A percentile compares a stretch with the other conserved stretches of the same genome.
Evolutionary conservation across 2,329 filamentous ascomycete genomes (phyloP).

Genomic region (Ophiostoma ulmi): DNA sequence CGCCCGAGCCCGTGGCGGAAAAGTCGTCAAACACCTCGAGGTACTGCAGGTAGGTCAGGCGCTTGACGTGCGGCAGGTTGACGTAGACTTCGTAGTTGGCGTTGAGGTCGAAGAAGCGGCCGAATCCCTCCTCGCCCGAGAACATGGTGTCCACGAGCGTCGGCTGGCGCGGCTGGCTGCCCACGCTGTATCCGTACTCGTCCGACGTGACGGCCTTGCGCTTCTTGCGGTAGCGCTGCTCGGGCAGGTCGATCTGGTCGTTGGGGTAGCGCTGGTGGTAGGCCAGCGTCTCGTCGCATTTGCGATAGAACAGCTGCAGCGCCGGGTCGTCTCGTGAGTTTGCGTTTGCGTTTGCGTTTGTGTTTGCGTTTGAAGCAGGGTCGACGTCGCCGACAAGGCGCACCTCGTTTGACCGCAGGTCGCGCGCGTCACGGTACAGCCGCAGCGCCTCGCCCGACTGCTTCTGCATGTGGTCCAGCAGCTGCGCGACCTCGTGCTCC

Average conservation of each 20-base stretch:
- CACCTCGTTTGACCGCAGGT: conserved; percentile 69
- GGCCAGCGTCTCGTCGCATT: conserved; percentile 72
- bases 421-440: conserved; percentile 77
- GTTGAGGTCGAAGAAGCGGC: conserved; percentile 86
- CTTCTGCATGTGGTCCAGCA: conserved; percentile 79
- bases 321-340: conserved; percentile 49
- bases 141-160: conserved; percentile 85
- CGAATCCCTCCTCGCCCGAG: conserved; percentile 90
- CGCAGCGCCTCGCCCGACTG: conserved; percentile 76
- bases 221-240: conserved; percentile 77
- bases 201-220: conserved; percentile 41
- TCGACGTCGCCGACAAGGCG: conserved; percentile 65
- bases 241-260: conserved; percentile 90
- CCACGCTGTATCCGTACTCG: neutral
- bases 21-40: conserved; percentile 89
- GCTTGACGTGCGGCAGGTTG: conserved; percentile 81
- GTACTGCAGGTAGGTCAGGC: conserved; percentile 86
- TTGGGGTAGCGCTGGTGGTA: conserved; percentile 91
- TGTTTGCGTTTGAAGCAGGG: conserved; percentile 42
- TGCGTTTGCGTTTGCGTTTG: no score
- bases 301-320: conserved; percentile 86
- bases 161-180: conserved; percentile 35
- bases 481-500: conserved; percentile 85
- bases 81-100: conserved; percentile 80
- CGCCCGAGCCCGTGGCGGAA: conserved; percentile 69